phyloP scores from a whole-genome alignment of 202 grass and related monocot species.

The Setaria viridis region DNA sequence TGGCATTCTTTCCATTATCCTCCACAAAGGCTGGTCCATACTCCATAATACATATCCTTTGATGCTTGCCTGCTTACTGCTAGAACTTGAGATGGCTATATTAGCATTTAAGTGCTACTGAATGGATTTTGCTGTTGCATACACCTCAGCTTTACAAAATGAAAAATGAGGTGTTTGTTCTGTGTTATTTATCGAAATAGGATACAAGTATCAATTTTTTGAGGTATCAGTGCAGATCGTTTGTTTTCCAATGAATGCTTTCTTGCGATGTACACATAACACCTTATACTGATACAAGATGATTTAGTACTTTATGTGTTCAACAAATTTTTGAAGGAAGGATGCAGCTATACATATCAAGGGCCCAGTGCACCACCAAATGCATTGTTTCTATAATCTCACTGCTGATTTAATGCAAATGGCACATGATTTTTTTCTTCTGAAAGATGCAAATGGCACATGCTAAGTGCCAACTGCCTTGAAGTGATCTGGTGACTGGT shows the following conservation, averaged over 20 bases:
- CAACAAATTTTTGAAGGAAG: neutral
- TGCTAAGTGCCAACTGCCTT: neutral
- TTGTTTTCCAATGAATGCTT: neutral
- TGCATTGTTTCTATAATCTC: neutral
- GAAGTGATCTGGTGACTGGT: neutral
- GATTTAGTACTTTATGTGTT: neutral
- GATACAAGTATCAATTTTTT: neutral
- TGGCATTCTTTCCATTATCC: neutral
- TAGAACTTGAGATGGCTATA: constrained; percentile 18
- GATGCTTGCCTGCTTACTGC: neutral
- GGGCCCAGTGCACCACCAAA: neutral
- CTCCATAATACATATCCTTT: neutral
- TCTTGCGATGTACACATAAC: neutral
- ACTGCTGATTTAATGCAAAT: neutral
- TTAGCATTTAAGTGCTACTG: constrained; percentile 13
- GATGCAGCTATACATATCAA: neutral
- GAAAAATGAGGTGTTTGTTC: neutral
- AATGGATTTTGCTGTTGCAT: constrained; percentile 19
- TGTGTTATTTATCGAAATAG: constrained; percentile 22
- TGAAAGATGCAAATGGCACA: too few species aligned
- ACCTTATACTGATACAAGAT: neutral
- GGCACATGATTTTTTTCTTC: neutral
- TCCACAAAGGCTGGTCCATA: neutral
- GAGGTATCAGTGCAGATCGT: neutral
- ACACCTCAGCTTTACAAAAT: neutral